Conservation (phyloP, 2,329 filamentous ascomycete genomes). For the Colletotrichum theobromicola region DNA sequence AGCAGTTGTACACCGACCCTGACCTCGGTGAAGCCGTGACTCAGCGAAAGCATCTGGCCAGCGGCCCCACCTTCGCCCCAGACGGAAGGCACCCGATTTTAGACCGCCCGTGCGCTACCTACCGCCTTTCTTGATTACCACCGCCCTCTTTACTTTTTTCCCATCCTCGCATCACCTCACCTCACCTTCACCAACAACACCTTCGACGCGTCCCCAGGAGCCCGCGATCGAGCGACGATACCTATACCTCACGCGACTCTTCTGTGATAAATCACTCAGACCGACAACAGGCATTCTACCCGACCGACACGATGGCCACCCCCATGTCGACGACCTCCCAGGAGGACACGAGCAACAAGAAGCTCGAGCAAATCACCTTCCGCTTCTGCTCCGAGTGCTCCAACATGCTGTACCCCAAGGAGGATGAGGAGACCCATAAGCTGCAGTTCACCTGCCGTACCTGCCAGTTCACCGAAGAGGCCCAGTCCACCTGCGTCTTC, state of each 20-base stretch:
- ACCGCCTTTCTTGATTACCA: background rate
- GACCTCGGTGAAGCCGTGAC: background rate
- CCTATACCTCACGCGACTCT: background rate
- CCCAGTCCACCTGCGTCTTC: constrained; percentile 90
- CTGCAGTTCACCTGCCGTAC: constrained; percentile 96
- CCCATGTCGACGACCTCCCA: constrained; percentile 56
- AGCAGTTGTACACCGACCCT: background rate
- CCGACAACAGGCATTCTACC: background rate
- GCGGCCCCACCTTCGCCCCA: background rate
- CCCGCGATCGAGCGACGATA: background rate
- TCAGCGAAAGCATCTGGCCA: background rate
- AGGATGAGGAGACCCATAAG: constrained; percentile 82
- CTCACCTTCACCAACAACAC: background rate
- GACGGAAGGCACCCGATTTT: background rate
- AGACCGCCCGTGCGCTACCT: background rate
- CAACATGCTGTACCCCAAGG: constrained; percentile 97
- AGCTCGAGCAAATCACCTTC: constrained; percentile 86
- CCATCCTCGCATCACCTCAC: background rate
- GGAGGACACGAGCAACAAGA: constrained; percentile 51
- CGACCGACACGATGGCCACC: constrained; percentile 54
- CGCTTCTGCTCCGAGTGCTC: constrained; percentile 99
- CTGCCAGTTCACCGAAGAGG: constrained; percentile 88
- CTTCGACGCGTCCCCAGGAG: background rate
- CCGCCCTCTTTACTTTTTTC: background rate
- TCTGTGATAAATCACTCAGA: background rate